These are phyloP conservation scores for Fusarium odoratissimum DNA, from an alignment of 2,329 filamentous ascomycete species.

Conservation along the genomic window DNA sequence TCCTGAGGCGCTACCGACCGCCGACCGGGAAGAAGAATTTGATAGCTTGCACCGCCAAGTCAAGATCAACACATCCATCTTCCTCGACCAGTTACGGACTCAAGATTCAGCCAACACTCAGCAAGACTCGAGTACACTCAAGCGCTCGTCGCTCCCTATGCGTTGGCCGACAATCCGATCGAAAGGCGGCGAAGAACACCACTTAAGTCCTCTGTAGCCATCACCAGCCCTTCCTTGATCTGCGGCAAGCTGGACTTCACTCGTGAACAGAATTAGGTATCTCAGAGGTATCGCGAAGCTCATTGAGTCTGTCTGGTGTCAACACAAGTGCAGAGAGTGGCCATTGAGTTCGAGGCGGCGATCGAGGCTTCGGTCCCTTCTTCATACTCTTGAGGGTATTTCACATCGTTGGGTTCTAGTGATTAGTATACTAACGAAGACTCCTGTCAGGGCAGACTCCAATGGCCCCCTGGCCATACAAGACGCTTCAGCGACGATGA, in stretches of 20 bases:
- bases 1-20: neutral
- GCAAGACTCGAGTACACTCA: neutral
- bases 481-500: neutral
- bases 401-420: fast-evolving
- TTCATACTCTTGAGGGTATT: neutral
- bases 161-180: too few species aligned
- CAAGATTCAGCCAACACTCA: neutral
- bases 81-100: fast-evolving
- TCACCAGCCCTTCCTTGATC: neutral
- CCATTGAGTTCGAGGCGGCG: neutral
- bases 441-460: neutral
- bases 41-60: neutral
- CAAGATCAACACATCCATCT: too few species aligned
- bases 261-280: fast-evolving
- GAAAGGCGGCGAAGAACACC: neutral
- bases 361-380: too few species aligned
- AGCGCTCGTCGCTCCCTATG: neutral
- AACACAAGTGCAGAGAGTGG: neutral
- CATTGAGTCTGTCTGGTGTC: neutral
- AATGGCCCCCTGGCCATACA: too few species aligned
- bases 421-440: neutral
- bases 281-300: neutral
- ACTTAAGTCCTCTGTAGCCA: neutral
- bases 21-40: neutral
- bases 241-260: neutral